These are phyloP conservation scores for Diaporthe sp. DNA, from an alignment of 2,329 filamentous ascomycete species.

Conservation along the genomic window DNA sequence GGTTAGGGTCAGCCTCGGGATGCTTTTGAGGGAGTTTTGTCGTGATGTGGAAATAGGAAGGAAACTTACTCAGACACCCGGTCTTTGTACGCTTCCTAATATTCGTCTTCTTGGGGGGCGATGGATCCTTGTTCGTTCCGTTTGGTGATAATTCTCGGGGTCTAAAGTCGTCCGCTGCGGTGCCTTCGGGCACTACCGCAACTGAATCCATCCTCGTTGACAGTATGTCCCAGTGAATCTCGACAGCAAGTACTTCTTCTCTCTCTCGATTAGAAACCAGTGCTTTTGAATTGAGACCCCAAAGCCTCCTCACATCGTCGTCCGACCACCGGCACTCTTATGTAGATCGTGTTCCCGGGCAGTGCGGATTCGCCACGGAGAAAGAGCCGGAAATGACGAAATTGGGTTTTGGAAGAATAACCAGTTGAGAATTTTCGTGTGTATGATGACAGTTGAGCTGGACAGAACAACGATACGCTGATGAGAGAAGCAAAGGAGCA, in stretches of 20 bases:
- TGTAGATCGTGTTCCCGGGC: constrained; percentile 10
- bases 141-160: constrained; percentile 51
- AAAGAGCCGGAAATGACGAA: constrained; percentile 11
- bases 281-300: constrained; percentile 8
- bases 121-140: constrained; percentile 56
- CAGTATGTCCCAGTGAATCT: not conserved
- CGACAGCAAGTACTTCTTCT: not conserved
- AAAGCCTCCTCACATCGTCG: constrained; percentile 32
- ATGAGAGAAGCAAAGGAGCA: constrained; percentile 31
- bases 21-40: not conserved
- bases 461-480: constrained; percentile 38
- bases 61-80: constrained; percentile 84
- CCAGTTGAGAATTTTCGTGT: not conserved
- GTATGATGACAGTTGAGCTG: constrained; percentile 33
- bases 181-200: constrained; percentile 33
- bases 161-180: constrained; percentile 48
- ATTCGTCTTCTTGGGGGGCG: constrained; percentile 61
- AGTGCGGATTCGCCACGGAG: constrained; percentile 19
- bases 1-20: constrained; percentile 43
- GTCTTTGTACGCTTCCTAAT: constrained; percentile 87
- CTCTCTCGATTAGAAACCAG: not conserved
- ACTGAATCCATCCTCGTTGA: constrained; percentile 22
- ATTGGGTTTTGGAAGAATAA: not conserved
- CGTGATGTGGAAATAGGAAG: not conserved
- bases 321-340: constrained; percentile 10